Conservation (phyloP, 441 rosid species). For the Erodium texanum region DNA sequence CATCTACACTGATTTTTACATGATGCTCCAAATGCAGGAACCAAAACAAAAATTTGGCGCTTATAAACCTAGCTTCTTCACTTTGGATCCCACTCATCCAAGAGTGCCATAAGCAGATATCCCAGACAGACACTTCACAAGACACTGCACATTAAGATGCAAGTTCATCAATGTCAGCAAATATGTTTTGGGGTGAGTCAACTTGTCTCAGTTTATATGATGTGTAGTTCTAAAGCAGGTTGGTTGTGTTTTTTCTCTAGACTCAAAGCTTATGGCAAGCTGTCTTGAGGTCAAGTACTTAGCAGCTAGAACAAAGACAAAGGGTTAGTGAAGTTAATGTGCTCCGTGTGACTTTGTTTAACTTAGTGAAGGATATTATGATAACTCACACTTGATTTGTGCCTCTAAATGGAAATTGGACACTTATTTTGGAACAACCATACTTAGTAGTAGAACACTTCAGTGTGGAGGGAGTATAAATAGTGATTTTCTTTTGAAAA, state of each 20-base stretch:
- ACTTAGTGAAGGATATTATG: background rate
- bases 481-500: background rate
- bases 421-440: background rate
- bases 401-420: background rate
- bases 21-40: constrained; percentile 40
- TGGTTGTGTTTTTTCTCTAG: too few relatives aligned
- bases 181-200: background rate
- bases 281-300: too few relatives aligned
- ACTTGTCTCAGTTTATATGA: too few relatives aligned
- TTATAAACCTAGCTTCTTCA: constrained; percentile 26
- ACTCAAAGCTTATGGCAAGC: too few relatives aligned
- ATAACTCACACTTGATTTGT: background rate
- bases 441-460: background rate
- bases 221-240: background rate
- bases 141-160: constrained; percentile 18
- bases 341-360: background rate
- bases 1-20: constrained; percentile 47
- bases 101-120: constrained; percentile 28
- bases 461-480: background rate
- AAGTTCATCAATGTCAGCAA: background rate
- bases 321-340: background rate
- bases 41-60: constrained; percentile 27
- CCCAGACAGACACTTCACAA: constrained; percentile 17
- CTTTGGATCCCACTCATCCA: constrained; percentile 22
- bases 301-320: too few relatives aligned